phyloP scores from a whole-genome alignment of 2,329 filamentous ascomycete genomes.

The Trichoderma pleuroti region DNA sequence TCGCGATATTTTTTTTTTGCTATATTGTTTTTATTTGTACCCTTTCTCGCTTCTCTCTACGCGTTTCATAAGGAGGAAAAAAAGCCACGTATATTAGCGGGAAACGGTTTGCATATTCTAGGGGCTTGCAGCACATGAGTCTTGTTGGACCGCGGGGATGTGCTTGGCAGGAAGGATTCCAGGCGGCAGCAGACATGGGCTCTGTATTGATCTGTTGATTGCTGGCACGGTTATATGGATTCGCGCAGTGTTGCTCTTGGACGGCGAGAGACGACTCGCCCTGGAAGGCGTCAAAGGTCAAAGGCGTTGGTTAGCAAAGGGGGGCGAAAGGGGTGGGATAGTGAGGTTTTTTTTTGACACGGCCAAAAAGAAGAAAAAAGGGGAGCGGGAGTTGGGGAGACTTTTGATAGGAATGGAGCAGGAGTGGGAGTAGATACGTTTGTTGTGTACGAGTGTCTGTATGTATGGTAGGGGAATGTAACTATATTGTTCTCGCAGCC shows the following conservation, averaged over 20 bases:
- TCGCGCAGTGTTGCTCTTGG: background rate
- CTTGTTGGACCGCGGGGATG: background rate
- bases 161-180: background rate
- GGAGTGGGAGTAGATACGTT: background rate
- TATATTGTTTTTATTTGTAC: background rate
- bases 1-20: background rate
- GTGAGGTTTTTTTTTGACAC: background rate
- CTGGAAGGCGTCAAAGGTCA: slow-evolving; percentile 18
- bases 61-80: background rate
- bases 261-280: background rate
- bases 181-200: background rate
- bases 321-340: background rate
- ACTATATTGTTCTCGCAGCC: slow-evolving; percentile 1
- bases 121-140: background rate
- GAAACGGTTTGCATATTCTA: slow-evolving; percentile 10
- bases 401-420: background rate
- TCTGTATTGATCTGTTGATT: background rate
- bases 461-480: slow-evolving; percentile 13
- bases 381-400: background rate
- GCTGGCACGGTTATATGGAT: background rate
- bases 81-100: slow-evolving; percentile 4
- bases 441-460: slow-evolving; percentile 13
- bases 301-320: slow-evolving; percentile 15
- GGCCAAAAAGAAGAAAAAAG: background rate
- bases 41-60: slow-evolving; percentile 3